Conservation (phyloP, 768 basidiomycete species). For the Naganishia vishniacii region DNA sequence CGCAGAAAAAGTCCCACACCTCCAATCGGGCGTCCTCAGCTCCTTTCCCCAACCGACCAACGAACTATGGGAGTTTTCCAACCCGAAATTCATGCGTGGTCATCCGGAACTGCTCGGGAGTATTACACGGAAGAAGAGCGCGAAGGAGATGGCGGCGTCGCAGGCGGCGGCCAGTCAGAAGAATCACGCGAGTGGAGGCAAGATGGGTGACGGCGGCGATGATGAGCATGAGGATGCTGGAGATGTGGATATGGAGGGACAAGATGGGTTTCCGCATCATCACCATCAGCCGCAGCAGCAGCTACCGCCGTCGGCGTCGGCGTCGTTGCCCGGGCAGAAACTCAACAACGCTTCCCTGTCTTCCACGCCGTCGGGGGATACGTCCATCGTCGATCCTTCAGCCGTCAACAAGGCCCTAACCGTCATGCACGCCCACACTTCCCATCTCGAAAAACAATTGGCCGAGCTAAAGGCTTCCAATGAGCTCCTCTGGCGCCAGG, state of each 20-base stretch:
- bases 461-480: conserved; percentile 83
- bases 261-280: conserved; percentile 9
- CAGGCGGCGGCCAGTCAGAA: conserved; percentile 18
- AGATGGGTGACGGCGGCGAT: neutral
- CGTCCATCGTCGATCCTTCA: conserved; percentile 31
- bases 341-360: neutral
- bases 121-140: conserved; percentile 75
- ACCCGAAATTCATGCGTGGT: conserved; percentile 78
- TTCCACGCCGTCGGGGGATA: conserved; percentile 25
- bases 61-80: conserved; percentile 68
- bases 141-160: conserved; percentile 30
- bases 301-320: no score
- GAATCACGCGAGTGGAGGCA: conserved; percentile 4
- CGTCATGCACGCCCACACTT: conserved; percentile 63
- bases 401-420: conserved; percentile 25
- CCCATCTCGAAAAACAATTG: conserved; percentile 74
- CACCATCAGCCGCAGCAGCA: no score
- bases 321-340: no score
- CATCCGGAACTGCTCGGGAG: conserved; percentile 81
- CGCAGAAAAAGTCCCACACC: conserved; percentile 63
- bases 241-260: conserved; percentile 16
- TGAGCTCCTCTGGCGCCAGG: conserved; percentile 87
- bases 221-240: conserved; percentile 6
- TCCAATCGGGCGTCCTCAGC: conserved; percentile 87
- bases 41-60: conserved; percentile 39